These are phyloP conservation scores for Plectosphaerella sp. DNA, from an alignment of 2,329 filamentous ascomycete species.

Conservation along the genomic window DNA sequence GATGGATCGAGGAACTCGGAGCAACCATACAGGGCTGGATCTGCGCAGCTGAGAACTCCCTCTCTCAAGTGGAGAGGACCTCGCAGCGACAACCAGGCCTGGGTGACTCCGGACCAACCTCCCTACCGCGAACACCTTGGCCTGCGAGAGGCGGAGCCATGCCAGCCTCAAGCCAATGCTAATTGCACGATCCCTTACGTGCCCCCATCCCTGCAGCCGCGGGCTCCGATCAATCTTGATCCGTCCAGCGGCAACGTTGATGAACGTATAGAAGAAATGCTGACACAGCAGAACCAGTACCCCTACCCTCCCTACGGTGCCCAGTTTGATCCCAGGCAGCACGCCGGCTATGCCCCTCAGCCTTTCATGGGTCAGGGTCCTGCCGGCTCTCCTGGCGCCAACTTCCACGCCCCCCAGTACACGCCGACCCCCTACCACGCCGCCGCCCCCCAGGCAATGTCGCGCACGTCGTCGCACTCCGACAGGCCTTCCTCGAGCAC, in stretches of 20 bases:
- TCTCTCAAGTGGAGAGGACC: too few species aligned
- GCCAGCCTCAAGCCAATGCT: too few species aligned
- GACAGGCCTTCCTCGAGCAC: slow-evolving; percentile 61
- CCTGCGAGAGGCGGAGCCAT: too few species aligned
- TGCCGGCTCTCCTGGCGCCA: slow-evolving; percentile 30
- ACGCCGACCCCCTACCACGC: slow-evolving; percentile 35
- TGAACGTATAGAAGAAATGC: slow-evolving; percentile 51
- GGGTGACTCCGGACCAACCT: too few species aligned
- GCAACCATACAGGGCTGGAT: background rate
- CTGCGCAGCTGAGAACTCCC: slow-evolving; percentile 17
- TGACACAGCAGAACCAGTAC: slow-evolving; percentile 63
- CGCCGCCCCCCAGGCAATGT: slow-evolving; percentile 59
- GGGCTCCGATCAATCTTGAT: slow-evolving; percentile 53
- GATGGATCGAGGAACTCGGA: slow-evolving; percentile 6
- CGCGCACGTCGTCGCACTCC: slow-evolving; percentile 78
- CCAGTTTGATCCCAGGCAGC: slow-evolving; percentile 34
- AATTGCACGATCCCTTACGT: too few species aligned
- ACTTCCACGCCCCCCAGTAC: slow-evolving; percentile 41
- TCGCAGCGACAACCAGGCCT: too few species aligned
- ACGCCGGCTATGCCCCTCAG: slow-evolving; percentile 36
- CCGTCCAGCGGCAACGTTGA: slow-evolving; percentile 63
- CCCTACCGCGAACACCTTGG: too few species aligned
- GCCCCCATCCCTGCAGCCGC: background rate
- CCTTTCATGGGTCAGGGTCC: slow-evolving; percentile 42
- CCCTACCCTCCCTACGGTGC: slow-evolving; percentile 41